A percentile compares a stretch with the other conserved stretches of the same genome.
These are phyloP conservation scores for Ramalina intermedia DNA, from an alignment of 495 filamentous ascomycete species.

Conservation along the genomic window DNA sequence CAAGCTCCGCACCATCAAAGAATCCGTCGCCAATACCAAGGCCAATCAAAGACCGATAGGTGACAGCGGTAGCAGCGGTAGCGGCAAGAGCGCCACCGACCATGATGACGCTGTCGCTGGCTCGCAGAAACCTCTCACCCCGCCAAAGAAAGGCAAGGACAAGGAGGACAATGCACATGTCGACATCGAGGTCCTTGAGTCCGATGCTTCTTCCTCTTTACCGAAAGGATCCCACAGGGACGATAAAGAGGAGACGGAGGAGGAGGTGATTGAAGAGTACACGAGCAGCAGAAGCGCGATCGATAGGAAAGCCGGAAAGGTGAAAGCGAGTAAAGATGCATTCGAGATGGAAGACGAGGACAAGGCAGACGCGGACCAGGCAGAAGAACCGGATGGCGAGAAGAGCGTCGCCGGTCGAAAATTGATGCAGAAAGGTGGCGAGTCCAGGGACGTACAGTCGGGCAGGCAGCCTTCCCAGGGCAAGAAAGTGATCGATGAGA, in stretches of 20 bases:
- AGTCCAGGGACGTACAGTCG: constrained; percentile 23
- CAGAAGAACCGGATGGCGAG: constrained; percentile 21
- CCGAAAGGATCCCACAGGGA: too few relatives aligned
- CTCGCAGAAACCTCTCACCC: constrained; percentile 4
- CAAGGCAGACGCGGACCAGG: neutral
- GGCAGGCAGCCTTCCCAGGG: constrained; percentile 20
- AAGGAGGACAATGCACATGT: constrained; percentile 38
- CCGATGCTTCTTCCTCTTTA: neutral
- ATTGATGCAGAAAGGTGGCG: constrained; percentile 30
- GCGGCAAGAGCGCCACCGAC: constrained; percentile 20
- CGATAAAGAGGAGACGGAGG: too few relatives aligned
- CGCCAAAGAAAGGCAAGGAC: constrained; percentile 27
- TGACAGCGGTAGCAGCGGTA: neutral
- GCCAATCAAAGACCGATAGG: neutral
- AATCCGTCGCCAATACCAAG: constrained; percentile 20
- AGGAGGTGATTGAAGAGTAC: too few relatives aligned
- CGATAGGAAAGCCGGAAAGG: constrained; percentile 3
- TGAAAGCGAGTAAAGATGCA: constrained; percentile 3
- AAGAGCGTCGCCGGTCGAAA: constrained; percentile 55
- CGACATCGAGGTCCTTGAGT: constrained; percentile 15
- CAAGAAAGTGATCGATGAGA: constrained; percentile 9
- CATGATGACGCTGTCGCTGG: constrained; percentile 26
- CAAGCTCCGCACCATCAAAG: constrained; percentile 23
- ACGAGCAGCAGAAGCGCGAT: too few relatives aligned
- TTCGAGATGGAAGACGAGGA: neutral